Evolutionary conservation across 2,329 filamentous ascomycete species (phyloP), one percentile per base, ranked within the genome.

Genomic region (Arachnopeziza araneosa): DNA sequence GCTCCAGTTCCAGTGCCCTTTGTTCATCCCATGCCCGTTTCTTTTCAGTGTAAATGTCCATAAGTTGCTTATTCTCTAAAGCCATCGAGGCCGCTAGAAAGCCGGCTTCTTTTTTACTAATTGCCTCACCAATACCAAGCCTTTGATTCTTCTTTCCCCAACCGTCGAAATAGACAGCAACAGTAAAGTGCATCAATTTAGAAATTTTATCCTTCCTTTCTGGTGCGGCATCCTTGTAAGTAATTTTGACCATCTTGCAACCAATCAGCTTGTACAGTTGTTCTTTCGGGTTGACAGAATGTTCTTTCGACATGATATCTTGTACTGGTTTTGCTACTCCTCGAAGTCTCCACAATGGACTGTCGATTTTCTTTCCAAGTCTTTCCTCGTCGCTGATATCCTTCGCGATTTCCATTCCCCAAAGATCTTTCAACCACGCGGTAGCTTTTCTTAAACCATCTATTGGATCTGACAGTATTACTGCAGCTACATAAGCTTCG

Each of bases 401-500:
- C 24, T 81, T 75, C 26, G 77, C 71, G 48, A 96, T 75, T 4
- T 83, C 84, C 53, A 79, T 83, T 3, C 82, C 81, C 91, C 92
- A 97, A 0, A 97, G 77, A 8, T 80, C 76, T 55, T 84, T 87
- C 52, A 97, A 76, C 91, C 92, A 98, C 17, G 79, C 72, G 56
- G 87, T 80, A 1, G 83, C 86, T 1, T 78, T 79, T 8, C 73
- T 64, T 53, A 88, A 81, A 0, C 93, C 92, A 53, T 83, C 72
- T 2, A 76, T 74, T 0, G 84, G 79, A 67, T 91, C 83, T 0
- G 87, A 86, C 1, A 91, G 76, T 36, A 96, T 82, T 6, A 93
- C 75, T 2, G 89, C 93, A 9, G 89, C 93, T 19, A 96, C 84
- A 67, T 96, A 97, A 0, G 93, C 89, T 73, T 98, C 93, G 68